Evolutionary conservation across 106 monocot species (phyloP), one percentile per base, ranked within the genome.

Genomic region (Dioscorea alata): DNA sequence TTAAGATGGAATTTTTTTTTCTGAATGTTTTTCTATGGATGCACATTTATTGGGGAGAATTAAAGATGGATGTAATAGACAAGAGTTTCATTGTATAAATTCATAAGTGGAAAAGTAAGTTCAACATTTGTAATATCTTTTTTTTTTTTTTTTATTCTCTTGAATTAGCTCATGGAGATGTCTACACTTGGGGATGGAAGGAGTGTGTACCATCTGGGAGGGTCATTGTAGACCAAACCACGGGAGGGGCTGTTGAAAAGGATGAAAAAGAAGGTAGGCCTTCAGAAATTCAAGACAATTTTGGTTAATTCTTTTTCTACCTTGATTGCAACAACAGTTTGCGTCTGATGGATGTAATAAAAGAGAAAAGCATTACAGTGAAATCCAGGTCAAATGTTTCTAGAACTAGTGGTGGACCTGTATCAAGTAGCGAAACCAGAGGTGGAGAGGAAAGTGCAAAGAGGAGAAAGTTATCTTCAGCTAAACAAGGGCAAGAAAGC

Each of bases 131-230:
- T 28, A 28, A 28, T 28, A 28, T 28, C 28, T 28, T 28, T 28
- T 28, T 28, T 28, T n/a, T n/a, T 34, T 4, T 31, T 52, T 50
- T 50, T 15, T 4, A 14, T 66, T 66, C 65, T 64, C 48, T 13
- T 58, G 4, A 9, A 72, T 22, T 73, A 99, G 99, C 66, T 65
- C 23, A 67, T 56, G 93, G 92, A 70, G 87, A 99, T 57, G 85
- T 90, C n/a, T 99, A 83, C 79, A 79, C 90, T 33, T 99, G 99
- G 97, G 99, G 99, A 20, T 99, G 99, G 99, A 99, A 93, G 74
- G 99, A 99, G 64, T 99, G 99, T 69, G 93, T 99, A 56, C 99
- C 99, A 70, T 80, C 90, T 68, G 79, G 80, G 16, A 83, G 83
- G 71, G 52, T 75, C 31, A 49, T 82, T 61, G 78, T 58, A 67